phyloP scores from a whole-genome alignment of 495 filamentous ascomycete genomes.

The Penicillium pancosmium region DNA sequence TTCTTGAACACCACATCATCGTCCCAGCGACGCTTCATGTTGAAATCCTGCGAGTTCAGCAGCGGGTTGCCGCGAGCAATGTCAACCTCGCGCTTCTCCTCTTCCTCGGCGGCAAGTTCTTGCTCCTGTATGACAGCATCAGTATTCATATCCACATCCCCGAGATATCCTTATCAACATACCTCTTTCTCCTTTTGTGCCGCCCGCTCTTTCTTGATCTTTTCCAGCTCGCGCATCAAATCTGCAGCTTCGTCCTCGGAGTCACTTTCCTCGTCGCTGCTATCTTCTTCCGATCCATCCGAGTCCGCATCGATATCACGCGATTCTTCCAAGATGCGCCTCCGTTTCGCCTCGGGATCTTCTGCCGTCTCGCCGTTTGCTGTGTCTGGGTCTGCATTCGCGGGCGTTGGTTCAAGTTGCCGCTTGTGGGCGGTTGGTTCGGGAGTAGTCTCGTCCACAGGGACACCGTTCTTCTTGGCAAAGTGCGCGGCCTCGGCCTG shows the following conservation, averaged over 20 bases:
- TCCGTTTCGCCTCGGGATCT: slow-evolving; percentile 80
- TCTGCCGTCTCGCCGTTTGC: slow-evolving; percentile 56
- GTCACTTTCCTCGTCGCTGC: slow-evolving; percentile 74
- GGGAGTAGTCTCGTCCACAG: slow-evolving; percentile 41
- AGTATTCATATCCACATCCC: not conserved
- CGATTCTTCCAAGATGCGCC: slow-evolving; percentile 85
- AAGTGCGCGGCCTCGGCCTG: slow-evolving; percentile 86
- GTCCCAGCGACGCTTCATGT: slow-evolving; percentile 73
- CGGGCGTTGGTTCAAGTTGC: slow-evolving; percentile 56
- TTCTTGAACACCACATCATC: slow-evolving; percentile 99
- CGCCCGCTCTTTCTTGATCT: slow-evolving; percentile 87
- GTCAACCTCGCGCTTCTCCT: slow-evolving; percentile 81
- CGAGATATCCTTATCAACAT: slow-evolving; percentile 1
- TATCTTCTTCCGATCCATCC: slow-evolving; percentile 67
- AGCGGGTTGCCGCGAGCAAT: slow-evolving; percentile 93
- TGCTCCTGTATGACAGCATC: slow-evolving; percentile 54
- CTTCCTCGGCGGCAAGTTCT: slow-evolving; percentile 73
- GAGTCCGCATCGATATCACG: slow-evolving; percentile 91
- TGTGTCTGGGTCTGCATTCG: slow-evolving; percentile 31
- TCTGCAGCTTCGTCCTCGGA: slow-evolving; percentile 89
- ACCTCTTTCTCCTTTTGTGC: slow-evolving; percentile 86
- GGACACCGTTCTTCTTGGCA: slow-evolving; percentile 74
- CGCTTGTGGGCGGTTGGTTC: slow-evolving; percentile 61
- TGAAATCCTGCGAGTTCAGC: slow-evolving; percentile 66
- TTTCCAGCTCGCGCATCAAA: slow-evolving; percentile 87